Base-by-base conservation (phyloP, 2,329 filamentous ascomycete genomes). In the Biscogniauxia sp. region DNA sequence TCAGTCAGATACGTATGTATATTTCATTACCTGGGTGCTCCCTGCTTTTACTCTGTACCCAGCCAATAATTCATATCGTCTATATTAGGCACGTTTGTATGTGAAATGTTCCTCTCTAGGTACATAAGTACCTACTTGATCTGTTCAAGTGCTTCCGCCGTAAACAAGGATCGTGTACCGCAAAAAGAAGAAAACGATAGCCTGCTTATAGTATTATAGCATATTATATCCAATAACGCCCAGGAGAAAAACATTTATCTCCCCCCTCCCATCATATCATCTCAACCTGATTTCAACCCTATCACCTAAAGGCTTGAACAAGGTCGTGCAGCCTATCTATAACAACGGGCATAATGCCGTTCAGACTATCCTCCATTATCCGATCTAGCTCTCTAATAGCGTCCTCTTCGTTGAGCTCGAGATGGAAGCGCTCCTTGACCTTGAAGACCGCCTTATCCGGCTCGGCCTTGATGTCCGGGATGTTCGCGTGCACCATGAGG, bases 401-500 rank as follows among this genome's bases (percentile, higher is more conserved):
- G 71, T 98, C 94, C 72, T 97, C 93, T 75, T 99, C 95, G 54
- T 84, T 90, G 73, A 96, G 85, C 72, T 97, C 94, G 55, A 99
- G 76, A 77, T 96, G 93, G 75, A 99, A 97, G 45, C 95, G 82
- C 78, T 99, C 95, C 73, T 95, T 89, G 5, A 99, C 94, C 78
- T 98, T 99, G 69, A 93, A 80, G 17, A 98, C 94, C 11, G 92
- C 93, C 78, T 96, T 96, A 76, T 97, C 93, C 11, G 92, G 91
- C 77, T 97, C 93, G 20, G 96, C 84, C 61, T 90, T 88, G 71
- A 99, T 96, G 69, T 98, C 96, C 0, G 93, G 95, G 61, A 99
- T 97, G 72, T 97, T 97, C 49, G 95, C 94, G 74, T 98, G 93
- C 17, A 96, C 90, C 95, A 99, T 99, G 60, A 99, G 82, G 70